Base-by-base conservation (phyloP, 257 asterid genomes). In the Solanum virginianum region DNA sequence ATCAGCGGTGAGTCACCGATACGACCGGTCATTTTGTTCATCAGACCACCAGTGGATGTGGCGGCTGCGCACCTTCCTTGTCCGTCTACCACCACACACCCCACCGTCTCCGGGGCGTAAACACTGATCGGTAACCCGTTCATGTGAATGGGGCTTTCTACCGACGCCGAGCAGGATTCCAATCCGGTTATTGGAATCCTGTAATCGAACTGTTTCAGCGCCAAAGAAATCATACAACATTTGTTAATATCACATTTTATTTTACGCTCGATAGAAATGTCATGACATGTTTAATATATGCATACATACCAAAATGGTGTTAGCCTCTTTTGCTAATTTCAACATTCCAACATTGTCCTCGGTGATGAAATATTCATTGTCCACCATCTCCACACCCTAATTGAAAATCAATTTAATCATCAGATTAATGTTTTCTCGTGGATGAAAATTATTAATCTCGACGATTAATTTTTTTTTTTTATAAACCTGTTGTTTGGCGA, bases 1-100 rank as follows among this genome's bases (percentile, higher is more conserved):
- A 96, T 96, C 45, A 96, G 54, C 1, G 99, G 99, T 1, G 99
- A 95, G 87, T 96, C 99, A 2, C 99, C 99, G 8, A 96, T 96
- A 13, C 99, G 86, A 6, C 99, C 99, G 0, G 10, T 57, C 97
- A 89, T 92, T 87, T 96, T 96, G 94, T 96, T 96, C 98, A 96
- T 95, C 3, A 96, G 91, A 2, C 99, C 99, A 1, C 99, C 99
- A 0, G 99, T 96, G 10, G 99, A 96, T 1, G 99, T 96, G 82
- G 97, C 99, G 4, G 99, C 99, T 0, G 98, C 98, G 80, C 99
- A 96, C 16, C 91, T 89, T 2, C 99, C 98, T 24, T 90, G 82
- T 72, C 89, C 41, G 82, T 96, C 99, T 17, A 94, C 99, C 93
- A 92, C 99, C 90, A 91, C 98, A 59, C 99, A 96, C 0, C 99